phyloP scores from a whole-genome alignment of 306 rosid species.

The Benincasa hispida region DNA sequence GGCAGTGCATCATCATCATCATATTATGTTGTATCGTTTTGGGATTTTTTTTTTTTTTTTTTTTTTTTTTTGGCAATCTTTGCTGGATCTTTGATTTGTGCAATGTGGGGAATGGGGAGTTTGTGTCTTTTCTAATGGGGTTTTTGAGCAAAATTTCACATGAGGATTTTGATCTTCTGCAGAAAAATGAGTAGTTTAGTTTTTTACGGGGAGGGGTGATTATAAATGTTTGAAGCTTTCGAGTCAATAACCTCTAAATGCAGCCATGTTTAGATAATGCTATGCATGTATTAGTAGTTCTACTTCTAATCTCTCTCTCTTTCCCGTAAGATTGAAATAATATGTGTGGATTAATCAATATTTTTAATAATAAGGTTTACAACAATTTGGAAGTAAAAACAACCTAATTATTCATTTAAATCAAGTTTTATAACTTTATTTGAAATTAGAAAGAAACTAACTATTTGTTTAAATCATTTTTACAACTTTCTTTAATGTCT shows the following conservation, averaged over 20 bases:
- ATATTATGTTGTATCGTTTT: neutral
- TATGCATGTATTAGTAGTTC: neutral
- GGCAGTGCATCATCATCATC: neutral
- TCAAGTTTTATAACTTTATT: no score
- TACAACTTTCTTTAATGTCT: no score
- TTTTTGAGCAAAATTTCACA: neutral
- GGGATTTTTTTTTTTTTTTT: neutral
- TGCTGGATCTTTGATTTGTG: neutral
- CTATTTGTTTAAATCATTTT: no score
- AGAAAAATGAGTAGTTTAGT: neutral
- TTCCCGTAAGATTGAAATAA: no score
- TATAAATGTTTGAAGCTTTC: neutral
- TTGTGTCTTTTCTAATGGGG: neutral
- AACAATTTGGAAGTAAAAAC: no score
- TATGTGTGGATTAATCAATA: no score
- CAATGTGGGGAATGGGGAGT: neutral
- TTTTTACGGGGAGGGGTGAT: neutral
- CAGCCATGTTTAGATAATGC: neutral
- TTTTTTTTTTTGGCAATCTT: neutral
- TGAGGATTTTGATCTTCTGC: neutral
- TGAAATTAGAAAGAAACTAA: no score
- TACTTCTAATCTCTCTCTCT: neutral
- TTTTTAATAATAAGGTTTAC: no score
- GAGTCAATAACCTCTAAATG: neutral
- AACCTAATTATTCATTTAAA: no score